Conservation (phyloP, 345 rosid genomes). For the Diplotaxis tenuifolia region DNA sequence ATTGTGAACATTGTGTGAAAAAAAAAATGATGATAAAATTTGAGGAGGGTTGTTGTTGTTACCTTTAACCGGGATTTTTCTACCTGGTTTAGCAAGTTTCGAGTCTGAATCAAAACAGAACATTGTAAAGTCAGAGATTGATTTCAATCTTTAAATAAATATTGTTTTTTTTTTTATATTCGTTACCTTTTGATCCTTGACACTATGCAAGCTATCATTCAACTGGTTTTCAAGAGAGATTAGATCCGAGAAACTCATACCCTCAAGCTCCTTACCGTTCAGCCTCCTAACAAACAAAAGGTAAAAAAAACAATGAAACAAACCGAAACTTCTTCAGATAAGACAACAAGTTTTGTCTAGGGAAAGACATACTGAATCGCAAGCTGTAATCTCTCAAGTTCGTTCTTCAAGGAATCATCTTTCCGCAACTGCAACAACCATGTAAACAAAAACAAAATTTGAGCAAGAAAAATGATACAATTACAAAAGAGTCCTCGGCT, state of each 20-base stretch:
- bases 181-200: conserved; percentile 39
- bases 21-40: background rate
- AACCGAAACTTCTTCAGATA: background rate
- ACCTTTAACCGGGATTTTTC: conserved; percentile 36
- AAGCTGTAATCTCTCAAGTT: conserved; percentile 35
- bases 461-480: background rate
- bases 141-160: background rate
- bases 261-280: conserved; percentile 36
- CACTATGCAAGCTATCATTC: conserved; percentile 38
- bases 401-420: conserved; percentile 15
- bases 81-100: conserved; percentile 28
- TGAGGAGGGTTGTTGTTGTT: background rate
- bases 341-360: background rate
- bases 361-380: conserved; percentile 29
- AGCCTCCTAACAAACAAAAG: conserved; percentile 18
- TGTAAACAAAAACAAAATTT: background rate
- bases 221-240: conserved; percentile 36
- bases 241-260: conserved; percentile 37
- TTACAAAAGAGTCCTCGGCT: background rate
- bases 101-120: conserved; percentile 24
- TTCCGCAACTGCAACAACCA: conserved; percentile 21
- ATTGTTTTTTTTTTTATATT: background rate
- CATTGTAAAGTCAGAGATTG: background rate
- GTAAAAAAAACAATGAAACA: background rate
- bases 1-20: background rate